Conservation (phyloP, 2,329 filamentous ascomycete genomes). For the Neoarthrinium moseri region DNA sequence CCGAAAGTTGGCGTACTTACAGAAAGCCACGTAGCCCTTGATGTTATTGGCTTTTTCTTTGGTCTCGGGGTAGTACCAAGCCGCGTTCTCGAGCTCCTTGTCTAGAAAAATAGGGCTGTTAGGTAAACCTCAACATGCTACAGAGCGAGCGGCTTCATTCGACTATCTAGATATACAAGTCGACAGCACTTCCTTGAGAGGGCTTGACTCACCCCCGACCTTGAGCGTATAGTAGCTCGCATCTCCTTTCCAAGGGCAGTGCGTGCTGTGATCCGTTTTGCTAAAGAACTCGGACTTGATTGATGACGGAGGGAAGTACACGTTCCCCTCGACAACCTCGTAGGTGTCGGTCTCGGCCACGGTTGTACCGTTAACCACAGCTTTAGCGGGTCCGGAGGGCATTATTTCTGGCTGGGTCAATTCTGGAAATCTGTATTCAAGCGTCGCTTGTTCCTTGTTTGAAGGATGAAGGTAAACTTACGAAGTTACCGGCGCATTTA, state of each 20-base stretch:
- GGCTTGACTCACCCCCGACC: slow-evolving; percentile 36
- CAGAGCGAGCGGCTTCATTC: no score
- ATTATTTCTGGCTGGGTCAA: no score
- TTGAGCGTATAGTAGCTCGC: slow-evolving; percentile 56
- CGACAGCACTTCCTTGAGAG: no score
- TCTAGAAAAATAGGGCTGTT: slow-evolving; percentile 31
- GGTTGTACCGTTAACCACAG: slow-evolving; percentile 45
- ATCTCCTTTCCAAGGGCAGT: slow-evolving; percentile 57
- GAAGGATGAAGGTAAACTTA: not conserved
- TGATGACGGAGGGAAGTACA: slow-evolving; percentile 51
- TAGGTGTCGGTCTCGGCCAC: slow-evolving; percentile 53
- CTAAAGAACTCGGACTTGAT: slow-evolving; percentile 44
- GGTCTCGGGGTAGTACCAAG: slow-evolving; percentile 58
- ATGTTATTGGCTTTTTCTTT: slow-evolving; percentile 48
- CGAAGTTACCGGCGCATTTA: not conserved
- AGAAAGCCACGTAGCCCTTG: slow-evolving; percentile 57
- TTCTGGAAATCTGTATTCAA: no score
- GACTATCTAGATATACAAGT: no score
- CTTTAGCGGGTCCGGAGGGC: slow-evolving; percentile 35
- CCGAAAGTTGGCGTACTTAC: slow-evolving; percentile 38
- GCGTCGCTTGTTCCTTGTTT: no score
- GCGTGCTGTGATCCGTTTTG: slow-evolving; percentile 43
- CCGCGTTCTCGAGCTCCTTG: slow-evolving; percentile 48
- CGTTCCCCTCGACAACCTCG: slow-evolving; percentile 56
- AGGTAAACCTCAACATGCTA: no score